Evolutionary conservation across 1,139 yeast genomes (phyloP).

Genomic region (Pichia sp.): DNA sequence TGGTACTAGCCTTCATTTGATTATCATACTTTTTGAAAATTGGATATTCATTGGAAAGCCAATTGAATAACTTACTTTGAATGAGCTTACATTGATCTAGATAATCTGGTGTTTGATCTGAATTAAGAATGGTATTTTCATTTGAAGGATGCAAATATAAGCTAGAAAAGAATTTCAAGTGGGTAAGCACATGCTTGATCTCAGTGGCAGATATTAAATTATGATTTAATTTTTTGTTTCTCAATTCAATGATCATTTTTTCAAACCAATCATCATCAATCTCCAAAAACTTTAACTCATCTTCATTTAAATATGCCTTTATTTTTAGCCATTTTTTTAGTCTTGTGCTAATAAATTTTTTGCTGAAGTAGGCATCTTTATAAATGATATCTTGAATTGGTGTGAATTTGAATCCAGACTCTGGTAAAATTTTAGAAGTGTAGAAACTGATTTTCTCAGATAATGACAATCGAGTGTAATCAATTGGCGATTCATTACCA

Average conservation of each 20-base stretch:
- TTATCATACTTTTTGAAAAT: constrained; percentile 17
- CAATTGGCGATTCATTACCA: constrained; percentile 15
- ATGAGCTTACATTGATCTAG: too few relatives aligned
- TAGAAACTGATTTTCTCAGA: constrained; percentile 16
- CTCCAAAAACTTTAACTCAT: constrained; percentile 16
- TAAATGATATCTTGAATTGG: constrained; percentile 22
- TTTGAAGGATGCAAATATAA: constrained; percentile 16
- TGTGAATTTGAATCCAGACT: constrained; percentile 17
- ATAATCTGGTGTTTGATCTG: too few relatives aligned
- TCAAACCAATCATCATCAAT: constrained; percentile 19
- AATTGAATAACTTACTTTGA: constrained; percentile 17
- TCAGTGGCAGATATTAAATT: constrained; percentile 20
- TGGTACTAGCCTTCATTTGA: constrained; percentile 8
- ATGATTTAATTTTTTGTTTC: constrained; percentile 16
- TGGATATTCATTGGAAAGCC: constrained; percentile 23
- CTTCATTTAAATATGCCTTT: constrained; percentile 15
- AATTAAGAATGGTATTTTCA: too few relatives aligned
- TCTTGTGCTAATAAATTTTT: constrained; percentile 19
- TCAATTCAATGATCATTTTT: constrained; percentile 13
- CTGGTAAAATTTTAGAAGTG: constrained; percentile 13
- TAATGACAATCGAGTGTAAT: constrained; percentile 10
- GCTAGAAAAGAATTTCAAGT: constrained; percentile 20
- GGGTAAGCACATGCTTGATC: constrained; percentile 17
- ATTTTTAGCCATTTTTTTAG: constrained; percentile 21
- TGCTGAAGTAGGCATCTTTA: constrained; percentile 22